These are phyloP conservation scores for Daldinia loculata DNA, from an alignment of 495 filamentous ascomycete species.

Conservation along the genomic window DNA sequence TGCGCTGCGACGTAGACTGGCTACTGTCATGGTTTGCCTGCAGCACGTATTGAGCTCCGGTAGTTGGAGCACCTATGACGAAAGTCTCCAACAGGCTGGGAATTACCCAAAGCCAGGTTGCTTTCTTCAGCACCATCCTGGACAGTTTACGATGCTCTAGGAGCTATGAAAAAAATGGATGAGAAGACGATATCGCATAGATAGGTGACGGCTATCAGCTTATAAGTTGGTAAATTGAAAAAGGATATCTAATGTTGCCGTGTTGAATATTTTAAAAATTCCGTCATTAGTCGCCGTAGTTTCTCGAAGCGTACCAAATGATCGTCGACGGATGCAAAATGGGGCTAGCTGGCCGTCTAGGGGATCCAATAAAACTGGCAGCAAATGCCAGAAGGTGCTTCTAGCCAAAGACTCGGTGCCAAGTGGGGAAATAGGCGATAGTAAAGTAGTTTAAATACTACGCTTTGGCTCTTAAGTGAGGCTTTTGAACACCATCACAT, in stretches of 20 bases:
- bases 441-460: slow-evolving; percentile 14
- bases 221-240: slow-evolving; percentile 22
- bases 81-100: slow-evolving; percentile 42
- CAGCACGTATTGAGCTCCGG: slow-evolving; percentile 41
- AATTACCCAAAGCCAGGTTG: slow-evolving; percentile 33
- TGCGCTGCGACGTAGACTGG: slow-evolving; percentile 49
- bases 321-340: slow-evolving; percentile 29
- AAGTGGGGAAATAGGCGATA: slow-evolving; percentile 30
- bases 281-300: slow-evolving; percentile 27
- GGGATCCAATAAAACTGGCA: slow-evolving; percentile 35
- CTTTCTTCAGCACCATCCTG: slow-evolving; percentile 38
- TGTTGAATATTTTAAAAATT: slow-evolving; percentile 24
- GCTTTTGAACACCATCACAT: slow-evolving; percentile 12
- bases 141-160: slow-evolving; percentile 19
- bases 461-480: slow-evolving; percentile 11
- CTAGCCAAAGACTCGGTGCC: slow-evolving; percentile 23
- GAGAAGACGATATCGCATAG: slow-evolving; percentile 15
- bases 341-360: slow-evolving; percentile 25
- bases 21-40: slow-evolving; percentile 36
- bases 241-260: slow-evolving; percentile 6
- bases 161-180: slow-evolving; percentile 10
- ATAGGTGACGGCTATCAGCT: slow-evolving; percentile 12
- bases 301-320: slow-evolving; percentile 34
- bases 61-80: slow-evolving; percentile 42
- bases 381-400: neutral